Conservation (phyloP, 352 stramenopile genomes). For the Phytophthora cryptogea region DNA sequence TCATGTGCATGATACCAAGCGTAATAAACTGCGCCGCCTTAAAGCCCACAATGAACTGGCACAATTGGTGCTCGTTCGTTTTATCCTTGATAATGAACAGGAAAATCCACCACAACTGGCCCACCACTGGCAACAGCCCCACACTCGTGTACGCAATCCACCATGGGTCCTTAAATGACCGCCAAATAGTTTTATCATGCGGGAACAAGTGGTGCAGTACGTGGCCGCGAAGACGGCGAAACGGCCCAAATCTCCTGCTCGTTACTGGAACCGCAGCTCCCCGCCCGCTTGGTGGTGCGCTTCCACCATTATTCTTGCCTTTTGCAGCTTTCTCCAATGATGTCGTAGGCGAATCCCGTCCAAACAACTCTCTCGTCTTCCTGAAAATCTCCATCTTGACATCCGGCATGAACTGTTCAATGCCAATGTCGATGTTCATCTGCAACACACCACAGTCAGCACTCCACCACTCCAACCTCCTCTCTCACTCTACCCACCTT, state of each 20-base stretch:
- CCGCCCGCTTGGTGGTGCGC: not conserved
- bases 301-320: not conserved
- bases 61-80: constrained; percentile 92
- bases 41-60: constrained; percentile 92
- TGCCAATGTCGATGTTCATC: constrained; percentile 82
- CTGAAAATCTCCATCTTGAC: constrained; percentile 90
- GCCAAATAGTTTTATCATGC: constrained; percentile 89
- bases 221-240: constrained; percentile 60
- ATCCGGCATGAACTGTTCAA: constrained; percentile 89
- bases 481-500: constrained; percentile 36
- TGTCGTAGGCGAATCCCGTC: constrained; percentile 31
- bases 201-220: constrained; percentile 90
- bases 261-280: constrained; percentile 12
- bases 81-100: constrained; percentile 92
- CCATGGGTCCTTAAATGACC: constrained; percentile 80
- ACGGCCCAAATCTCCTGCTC: constrained; percentile 26
- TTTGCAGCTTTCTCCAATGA: constrained; percentile 15
- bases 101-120: constrained; percentile 91
- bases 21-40: constrained; percentile 92
- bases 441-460: constrained; percentile 18
- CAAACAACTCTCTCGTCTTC: constrained; percentile 82
- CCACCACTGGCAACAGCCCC: constrained; percentile 83
- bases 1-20: constrained; percentile 74
- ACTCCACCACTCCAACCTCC: not conserved
- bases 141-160: constrained; percentile 81